phyloP scores from a whole-genome alignment of 345 rosid genomes.

The Limnanthes douglasii region DNA sequence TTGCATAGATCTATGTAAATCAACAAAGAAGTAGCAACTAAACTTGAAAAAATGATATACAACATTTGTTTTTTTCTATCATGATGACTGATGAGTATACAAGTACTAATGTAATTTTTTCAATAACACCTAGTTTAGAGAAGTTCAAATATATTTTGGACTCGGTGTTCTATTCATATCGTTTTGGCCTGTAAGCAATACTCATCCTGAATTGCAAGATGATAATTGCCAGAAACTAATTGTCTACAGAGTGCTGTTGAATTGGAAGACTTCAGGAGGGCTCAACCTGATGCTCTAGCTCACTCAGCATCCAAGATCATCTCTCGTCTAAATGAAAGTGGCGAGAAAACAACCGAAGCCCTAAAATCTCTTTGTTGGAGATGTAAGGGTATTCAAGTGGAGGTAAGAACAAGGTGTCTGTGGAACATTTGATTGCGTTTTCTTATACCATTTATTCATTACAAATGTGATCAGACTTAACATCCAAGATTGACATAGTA shows the following conservation, averaged over 20 bases:
- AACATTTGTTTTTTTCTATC: background rate
- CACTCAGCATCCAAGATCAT: slow-evolving; percentile 51
- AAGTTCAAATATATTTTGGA: too few species aligned
- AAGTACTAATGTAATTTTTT: background rate
- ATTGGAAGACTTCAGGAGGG: slow-evolving; percentile 58
- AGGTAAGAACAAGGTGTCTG: slow-evolving; percentile 51
- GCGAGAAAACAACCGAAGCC: slow-evolving; percentile 49
- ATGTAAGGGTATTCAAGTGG: slow-evolving; percentile 69
- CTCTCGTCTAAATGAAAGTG: slow-evolving; percentile 49
- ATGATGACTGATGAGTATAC: background rate
- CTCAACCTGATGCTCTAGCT: slow-evolving; percentile 75
- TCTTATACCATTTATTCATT: too few species aligned
- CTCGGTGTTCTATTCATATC: too few species aligned
- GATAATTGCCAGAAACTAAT: slow-evolving; percentile 12
- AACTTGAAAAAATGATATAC: too few species aligned
- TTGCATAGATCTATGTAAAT: too few species aligned
- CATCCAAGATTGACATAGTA: too few species aligned
- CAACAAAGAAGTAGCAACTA: too few species aligned
- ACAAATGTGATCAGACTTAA: too few species aligned
- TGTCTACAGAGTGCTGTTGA: slow-evolving; percentile 46
- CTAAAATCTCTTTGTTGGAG: slow-evolving; percentile 72
- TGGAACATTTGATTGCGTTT: too few species aligned
- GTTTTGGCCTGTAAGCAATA: background rate
- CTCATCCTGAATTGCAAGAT: background rate
- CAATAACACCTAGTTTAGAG: too few species aligned